A percentile compares a stretch with the other conserved stretches of the same genome.
Evolutionary conservation across 2,329 filamentous ascomycete species (phyloP).

Genomic region (Penicillium sp.): DNA sequence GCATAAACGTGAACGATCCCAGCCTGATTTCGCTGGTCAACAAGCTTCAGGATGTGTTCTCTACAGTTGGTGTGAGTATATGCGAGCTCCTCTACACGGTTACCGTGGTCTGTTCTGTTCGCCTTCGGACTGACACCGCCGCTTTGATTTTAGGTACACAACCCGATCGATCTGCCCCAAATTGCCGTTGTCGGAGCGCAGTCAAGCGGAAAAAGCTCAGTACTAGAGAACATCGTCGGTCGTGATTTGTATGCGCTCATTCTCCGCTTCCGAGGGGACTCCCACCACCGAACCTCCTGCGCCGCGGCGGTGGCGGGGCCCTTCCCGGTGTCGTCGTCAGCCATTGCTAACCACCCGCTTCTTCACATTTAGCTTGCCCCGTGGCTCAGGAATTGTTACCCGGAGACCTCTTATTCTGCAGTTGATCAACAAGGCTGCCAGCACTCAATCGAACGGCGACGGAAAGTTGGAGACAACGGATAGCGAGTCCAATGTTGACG

Average conservation of each 20-base stretch:
- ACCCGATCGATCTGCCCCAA: constrained; percentile 97
- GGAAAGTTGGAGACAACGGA: constrained; percentile 69
- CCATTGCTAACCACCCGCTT: constrained; percentile 28
- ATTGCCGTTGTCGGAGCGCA: constrained; percentile 98
- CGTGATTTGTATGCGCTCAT: constrained; percentile 82
- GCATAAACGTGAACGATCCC: constrained; percentile 72
- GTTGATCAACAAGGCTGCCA: constrained; percentile 84
- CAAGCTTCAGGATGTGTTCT: constrained; percentile 99
- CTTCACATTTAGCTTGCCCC: constrained; percentile 69
- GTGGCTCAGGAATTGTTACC: constrained; percentile 96
- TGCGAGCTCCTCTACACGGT: not conserved
- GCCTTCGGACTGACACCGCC: constrained; percentile 28
- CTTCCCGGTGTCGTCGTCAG: constrained; percentile 15
- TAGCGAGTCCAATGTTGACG: constrained; percentile 85
- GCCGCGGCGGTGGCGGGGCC: constrained; percentile 15
- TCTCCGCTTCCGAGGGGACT: not conserved
- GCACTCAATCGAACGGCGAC: constrained; percentile 68
- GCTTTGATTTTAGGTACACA: constrained; percentile 70
- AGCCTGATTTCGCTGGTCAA: constrained; percentile 82
- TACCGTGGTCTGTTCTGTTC: constrained; percentile 14
- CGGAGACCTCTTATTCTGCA: constrained; percentile 94
- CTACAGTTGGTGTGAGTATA: constrained; percentile 78
- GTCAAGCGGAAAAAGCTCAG: constrained; percentile 98
- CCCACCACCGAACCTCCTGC: not conserved
- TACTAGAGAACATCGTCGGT: constrained; percentile 97